phyloP scores from a whole-genome alignment of 768 basidiomycete genomes.

The Galerina sulciceps region DNA sequence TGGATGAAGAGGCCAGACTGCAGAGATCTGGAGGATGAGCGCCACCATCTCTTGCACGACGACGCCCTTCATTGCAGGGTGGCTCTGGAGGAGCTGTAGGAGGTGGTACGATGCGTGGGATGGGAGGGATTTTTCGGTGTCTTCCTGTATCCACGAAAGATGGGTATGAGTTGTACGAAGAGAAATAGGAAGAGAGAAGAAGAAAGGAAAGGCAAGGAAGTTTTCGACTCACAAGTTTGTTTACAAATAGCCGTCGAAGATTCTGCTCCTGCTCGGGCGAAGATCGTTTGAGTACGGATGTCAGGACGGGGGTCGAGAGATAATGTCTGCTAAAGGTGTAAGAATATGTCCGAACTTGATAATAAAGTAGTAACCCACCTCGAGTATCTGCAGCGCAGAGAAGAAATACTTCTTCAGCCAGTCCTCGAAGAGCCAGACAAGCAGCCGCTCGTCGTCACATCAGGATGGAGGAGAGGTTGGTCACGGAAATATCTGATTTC shows the following conservation, averaged over 20 bases:
- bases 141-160: constrained; percentile 63
- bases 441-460: constrained; percentile 68
- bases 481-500: constrained; percentile 87
- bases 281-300: constrained; percentile 84
- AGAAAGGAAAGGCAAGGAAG: background rate
- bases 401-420: constrained; percentile 99
- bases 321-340: constrained; percentile 53
- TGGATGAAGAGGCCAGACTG: constrained; percentile 35
- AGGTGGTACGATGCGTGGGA: constrained; percentile 90
- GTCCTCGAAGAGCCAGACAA: constrained; percentile 94
- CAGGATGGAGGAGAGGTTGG: constrained; percentile 71
- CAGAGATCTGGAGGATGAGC: constrained; percentile 68
- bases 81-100: constrained; percentile 86
- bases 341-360: no score
- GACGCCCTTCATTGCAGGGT: constrained; percentile 91
- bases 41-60: constrained; percentile 86
- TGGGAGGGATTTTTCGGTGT: constrained; percentile 84
- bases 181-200: background rate
- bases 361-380: background rate
- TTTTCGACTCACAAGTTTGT: constrained; percentile 75
- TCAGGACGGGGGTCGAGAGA: constrained; percentile 87
- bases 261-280: constrained; percentile 97
- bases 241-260: constrained; percentile 86
- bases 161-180: background rate
- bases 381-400: constrained; percentile 45